phyloP scores from a whole-genome alignment of 2,329 filamentous ascomycete species.

The Fusarium veterinarium region DNA sequence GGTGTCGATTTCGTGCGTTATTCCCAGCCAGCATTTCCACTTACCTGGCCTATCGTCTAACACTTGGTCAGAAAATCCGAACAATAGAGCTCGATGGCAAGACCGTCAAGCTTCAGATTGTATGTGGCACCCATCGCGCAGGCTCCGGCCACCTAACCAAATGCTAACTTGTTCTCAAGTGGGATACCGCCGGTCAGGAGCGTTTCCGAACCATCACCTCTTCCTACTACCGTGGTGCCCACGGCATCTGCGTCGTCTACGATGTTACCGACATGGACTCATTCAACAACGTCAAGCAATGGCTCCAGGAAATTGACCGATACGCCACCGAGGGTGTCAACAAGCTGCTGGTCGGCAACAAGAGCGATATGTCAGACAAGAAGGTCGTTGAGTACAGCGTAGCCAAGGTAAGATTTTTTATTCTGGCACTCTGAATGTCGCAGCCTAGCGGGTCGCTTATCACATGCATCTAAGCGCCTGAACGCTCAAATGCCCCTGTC shows the following conservation, averaged over 20 bases:
- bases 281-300: slow-evolving; percentile 99
- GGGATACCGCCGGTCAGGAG: slow-evolving; percentile 99
- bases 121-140: slow-evolving; percentile 61
- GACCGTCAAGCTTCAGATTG: slow-evolving; percentile 99
- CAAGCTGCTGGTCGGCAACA: slow-evolving; percentile 99
- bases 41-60: slow-evolving; percentile 20
- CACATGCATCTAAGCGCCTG: slow-evolving; percentile 39
- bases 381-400: slow-evolving; percentile 99
- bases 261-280: slow-evolving; percentile 99
- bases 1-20: slow-evolving; percentile 95
- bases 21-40: not conserved
- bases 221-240: slow-evolving; percentile 98
- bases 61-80: slow-evolving; percentile 86
- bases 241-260: slow-evolving; percentile 99
- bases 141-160: not conserved
- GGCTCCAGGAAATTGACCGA: slow-evolving; percentile 99
- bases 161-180: slow-evolving; percentile 65
- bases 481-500: slow-evolving; percentile 14
- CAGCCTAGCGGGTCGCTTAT: slow-evolving; percentile 13
- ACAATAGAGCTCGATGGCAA: slow-evolving; percentile 99
- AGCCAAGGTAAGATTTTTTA: slow-evolving; percentile 79
- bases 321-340: slow-evolving; percentile 99
- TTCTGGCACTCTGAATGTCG: not conserved
- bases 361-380: slow-evolving; percentile 99
- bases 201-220: slow-evolving; percentile 99